These are phyloP conservation scores for Candida yuanshanica DNA, from an alignment of 805 yeast genomes.

Conservation along the genomic window DNA sequence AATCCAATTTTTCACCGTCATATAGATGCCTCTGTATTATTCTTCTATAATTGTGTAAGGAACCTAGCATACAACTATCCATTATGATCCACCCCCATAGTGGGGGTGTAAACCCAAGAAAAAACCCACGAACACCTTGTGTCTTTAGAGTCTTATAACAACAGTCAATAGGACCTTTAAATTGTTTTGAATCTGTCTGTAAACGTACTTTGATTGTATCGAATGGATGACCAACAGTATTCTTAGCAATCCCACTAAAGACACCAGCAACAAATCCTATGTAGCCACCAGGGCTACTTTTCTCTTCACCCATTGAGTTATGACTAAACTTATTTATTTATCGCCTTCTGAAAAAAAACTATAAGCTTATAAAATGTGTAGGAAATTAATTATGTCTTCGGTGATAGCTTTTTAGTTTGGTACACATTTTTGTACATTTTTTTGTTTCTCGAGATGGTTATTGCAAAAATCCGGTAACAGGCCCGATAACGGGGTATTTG, in stretches of 20 bases:
- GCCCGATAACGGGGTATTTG: too few species aligned
- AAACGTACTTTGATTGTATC: conserved; percentile 85
- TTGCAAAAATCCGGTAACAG: too few species aligned
- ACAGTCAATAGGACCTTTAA: conserved; percentile 81
- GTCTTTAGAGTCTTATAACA: conserved; percentile 60
- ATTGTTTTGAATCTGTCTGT: conserved; percentile 64
- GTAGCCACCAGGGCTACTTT: conserved; percentile 21
- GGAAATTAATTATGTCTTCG: too few species aligned
- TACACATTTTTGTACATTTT: too few species aligned
- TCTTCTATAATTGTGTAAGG: conserved; percentile 71
- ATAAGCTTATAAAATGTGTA: too few species aligned
- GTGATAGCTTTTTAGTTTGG: too few species aligned
- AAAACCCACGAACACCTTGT: conserved; percentile 77
- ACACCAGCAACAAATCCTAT: conserved; percentile 87
- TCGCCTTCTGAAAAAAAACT: too few species aligned
- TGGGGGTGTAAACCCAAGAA: conserved; percentile 91
- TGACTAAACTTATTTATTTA: too few species aligned
- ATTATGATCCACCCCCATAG: conserved; percentile 88
- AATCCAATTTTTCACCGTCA: conserved; percentile 55
- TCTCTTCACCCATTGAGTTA: background rate
- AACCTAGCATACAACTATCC: conserved; percentile 90
- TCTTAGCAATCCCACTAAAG: conserved; percentile 81
- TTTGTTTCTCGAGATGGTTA: too few species aligned
- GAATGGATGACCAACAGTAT: conserved; percentile 89
- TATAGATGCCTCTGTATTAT: conserved; percentile 60